Evolutionary conservation across 1,284 basidiomycete species (phyloP), one percentile per base, ranked within the genome.

Genomic region (Cryptococcus floricola): DNA sequence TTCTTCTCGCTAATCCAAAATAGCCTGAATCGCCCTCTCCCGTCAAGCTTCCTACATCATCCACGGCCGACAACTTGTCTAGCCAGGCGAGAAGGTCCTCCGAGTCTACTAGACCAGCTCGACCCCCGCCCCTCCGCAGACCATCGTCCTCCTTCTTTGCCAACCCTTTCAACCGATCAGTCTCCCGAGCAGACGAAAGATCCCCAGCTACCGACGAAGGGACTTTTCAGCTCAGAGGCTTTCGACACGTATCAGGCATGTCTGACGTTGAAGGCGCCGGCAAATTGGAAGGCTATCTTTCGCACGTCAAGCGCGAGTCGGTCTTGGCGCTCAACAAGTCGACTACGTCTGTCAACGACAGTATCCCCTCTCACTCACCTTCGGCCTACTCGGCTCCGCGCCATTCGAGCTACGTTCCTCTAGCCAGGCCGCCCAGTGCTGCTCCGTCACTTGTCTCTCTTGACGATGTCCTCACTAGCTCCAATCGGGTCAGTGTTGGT

Each of bases 231-330:
- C 67, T 77, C 39, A 70, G 65, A 52, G 63, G 66, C 2, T 77
- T 77, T 54, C 64, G 75, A 12, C 75, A 77, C 56, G 66, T 77
- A 13, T 73, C 73, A 4, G 70, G 72, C 8, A 64, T 62, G 44
- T 64, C 65, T 16, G 68, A 68, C 23, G 50, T 62, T 4, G 65
- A 68, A 47, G 58, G 59, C 27, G 39, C 55, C 2, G 61, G 60
- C n/a, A 56, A 56, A 42, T 34, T 60, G 37, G 58, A 61, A 45
- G 57, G 46, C 16, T 63, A 68, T 45, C 45, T 68, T 4, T 16
- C 59, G 2, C 64, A 66, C 47, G 57, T 61, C 31, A 55, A 56
- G 14, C 58, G 60, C 18, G 56, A 55, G 16, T 61, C 63, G 4
- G 48, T 52, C 8, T 13, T 43, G n/a, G 46, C 46, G 14, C 48